Percentiles rank a stretch among this genome's conserved stretches.
These are phyloP conservation scores for Byssoonygena ceratinophila DNA, from an alignment of 2,329 filamentous ascomycete genomes.

Conservation along the genomic window DNA sequence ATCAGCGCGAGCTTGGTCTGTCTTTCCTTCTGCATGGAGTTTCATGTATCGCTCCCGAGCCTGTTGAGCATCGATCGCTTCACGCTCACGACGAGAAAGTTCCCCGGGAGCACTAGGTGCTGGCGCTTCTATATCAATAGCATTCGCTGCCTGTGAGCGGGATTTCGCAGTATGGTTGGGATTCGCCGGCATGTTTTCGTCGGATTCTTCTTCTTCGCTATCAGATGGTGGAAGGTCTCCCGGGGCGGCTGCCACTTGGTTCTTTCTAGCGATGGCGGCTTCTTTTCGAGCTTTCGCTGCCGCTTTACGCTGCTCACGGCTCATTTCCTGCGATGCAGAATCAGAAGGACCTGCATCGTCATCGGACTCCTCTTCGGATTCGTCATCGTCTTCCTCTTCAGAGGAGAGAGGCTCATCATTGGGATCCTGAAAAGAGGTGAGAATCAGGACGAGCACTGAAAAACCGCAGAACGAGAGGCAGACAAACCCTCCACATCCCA, in stretches of 20 bases:
- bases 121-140: conserved; percentile 20
- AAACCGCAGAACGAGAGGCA: neutral
- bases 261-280: conserved; percentile 69
- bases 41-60: conserved; percentile 86
- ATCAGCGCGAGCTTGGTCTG: conserved; percentile 86
- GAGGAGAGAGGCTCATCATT: conserved; percentile 36
- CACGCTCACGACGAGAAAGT: conserved; percentile 56
- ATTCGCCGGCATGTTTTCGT: conserved; percentile 57
- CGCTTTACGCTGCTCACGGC: conserved; percentile 77
- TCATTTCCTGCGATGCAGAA: conserved; percentile 45
- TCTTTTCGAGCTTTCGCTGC: conserved; percentile 85
- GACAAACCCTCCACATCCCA: conserved; percentile 65
- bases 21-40: conserved; percentile 88
- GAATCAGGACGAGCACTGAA: neutral
- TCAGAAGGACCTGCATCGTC: conserved; percentile 39
- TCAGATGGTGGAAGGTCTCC: conserved; percentile 75
- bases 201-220: conserved; percentile 40
- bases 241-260: conserved; percentile 60
- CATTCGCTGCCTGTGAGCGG: conserved; percentile 58
- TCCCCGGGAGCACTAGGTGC: conserved; percentile 45
- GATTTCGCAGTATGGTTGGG: conserved; percentile 69
- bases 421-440: conserved; percentile 24
- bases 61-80: conserved; percentile 76
- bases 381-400: conserved; percentile 45
- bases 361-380: conserved; percentile 39